Evolutionary conservation across 805 yeast genomes (phyloP), one percentile per base, ranked within the genome.

Genomic region (Yueomyces sp.): DNA sequence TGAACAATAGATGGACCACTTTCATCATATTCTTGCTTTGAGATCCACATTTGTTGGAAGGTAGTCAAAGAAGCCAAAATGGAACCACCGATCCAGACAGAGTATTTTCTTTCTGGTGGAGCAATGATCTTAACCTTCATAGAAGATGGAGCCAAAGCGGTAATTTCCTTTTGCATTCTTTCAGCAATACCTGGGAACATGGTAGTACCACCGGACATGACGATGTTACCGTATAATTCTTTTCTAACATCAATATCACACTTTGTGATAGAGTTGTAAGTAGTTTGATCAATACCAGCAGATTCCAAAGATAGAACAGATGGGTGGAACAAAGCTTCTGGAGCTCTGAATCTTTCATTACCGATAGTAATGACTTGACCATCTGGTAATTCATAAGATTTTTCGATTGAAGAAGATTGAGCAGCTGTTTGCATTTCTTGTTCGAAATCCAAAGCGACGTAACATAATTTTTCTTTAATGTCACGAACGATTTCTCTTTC

Each of bases 41-140:
- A 88, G 85, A 92, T 87, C 98, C 98, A 92, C 97, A 92, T 90
- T 76, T 92, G 97, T 80, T 92, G 97, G 96, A 92, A 92, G 70
- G 98, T 92, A 52, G 96, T 85, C 69, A 92, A 81, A 49, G 96
- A 87, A 56, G 98, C 96, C 72, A 92, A 81, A 66, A 92, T 92
- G 60, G 97, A 92, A 76, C 98, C 98, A 80, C 98, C 98, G 56
- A 92, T 92, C 98, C 98, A 92, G 75, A 88, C 96, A 63, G 95
- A 85, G 84, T 85, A 92, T 74, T 92, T 92, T 74, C 98, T 83
- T 75, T 92, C 98, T 57, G 97, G 97, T 58, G 97, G 96, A 68
- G 98, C 98, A 68, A 84, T 84, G 68, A 92, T 88, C 84, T 92
- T 92, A 66, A 92, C 95, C 87, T 92, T 92, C 96, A 92, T 92